phyloP scores from a whole-genome alignment of 2,329 filamentous ascomycete genomes.

The Microascus cirrosus region DNA sequence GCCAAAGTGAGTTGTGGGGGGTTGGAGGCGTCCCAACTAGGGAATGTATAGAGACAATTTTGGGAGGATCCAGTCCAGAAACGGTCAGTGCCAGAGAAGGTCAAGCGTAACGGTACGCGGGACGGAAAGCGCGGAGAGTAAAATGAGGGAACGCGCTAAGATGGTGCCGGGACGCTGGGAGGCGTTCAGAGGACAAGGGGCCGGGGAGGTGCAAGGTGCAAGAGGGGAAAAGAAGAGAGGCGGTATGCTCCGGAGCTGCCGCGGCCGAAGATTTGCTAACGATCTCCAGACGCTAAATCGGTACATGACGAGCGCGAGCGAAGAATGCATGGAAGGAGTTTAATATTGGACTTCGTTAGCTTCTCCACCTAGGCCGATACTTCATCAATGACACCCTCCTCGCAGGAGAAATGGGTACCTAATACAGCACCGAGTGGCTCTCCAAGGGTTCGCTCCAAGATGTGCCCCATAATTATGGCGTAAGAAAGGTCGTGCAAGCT shows the following conservation, averaged over 20 bases:
- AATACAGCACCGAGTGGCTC: not conserved
- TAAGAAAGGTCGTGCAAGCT: not conserved
- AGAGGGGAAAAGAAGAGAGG: not conserved
- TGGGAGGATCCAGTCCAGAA: not conserved
- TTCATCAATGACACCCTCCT: not conserved
- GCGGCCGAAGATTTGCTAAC: not conserved
- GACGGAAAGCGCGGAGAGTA: not conserved
- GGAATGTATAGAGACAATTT: not conserved
- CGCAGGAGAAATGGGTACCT: not conserved
- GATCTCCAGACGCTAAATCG: not conserved
- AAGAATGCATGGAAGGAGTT: not conserved
- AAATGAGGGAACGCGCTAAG: not conserved
- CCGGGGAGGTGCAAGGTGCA: not conserved
- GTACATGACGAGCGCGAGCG: not conserved
- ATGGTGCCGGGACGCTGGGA: not conserved
- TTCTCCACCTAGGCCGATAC: not conserved
- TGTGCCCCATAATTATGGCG: conserved; percentile 2
- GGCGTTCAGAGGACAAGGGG: not conserved
- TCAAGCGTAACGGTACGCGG: not conserved
- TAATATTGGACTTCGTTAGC: not conserved
- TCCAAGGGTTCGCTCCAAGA: not conserved
- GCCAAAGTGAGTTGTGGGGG: not conserved
- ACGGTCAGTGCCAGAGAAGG: not conserved
- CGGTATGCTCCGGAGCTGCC: not conserved
- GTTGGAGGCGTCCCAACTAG: not conserved